Evolutionary conservation across 192 early-diverging fungal species (phyloP).

Genomic region (Entomortierella parvispora): DNA sequence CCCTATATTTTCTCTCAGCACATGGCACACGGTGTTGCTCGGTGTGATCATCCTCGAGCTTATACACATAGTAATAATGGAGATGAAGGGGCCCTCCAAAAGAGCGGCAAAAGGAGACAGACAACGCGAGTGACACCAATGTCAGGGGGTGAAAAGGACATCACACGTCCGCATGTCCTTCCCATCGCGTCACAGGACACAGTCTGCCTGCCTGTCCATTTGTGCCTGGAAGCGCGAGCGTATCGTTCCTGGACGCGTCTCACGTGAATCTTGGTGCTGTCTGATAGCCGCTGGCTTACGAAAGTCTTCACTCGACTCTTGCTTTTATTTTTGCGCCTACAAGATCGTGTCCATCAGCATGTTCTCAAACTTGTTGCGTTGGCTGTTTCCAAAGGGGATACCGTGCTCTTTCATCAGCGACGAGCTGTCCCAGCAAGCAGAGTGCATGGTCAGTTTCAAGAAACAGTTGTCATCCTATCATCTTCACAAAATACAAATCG

Average conservation of each 20-base stretch:
- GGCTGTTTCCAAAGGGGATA: conserved; percentile 32
- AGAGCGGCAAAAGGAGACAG: not conserved
- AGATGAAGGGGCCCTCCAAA: not conserved
- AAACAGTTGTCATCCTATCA: too few species aligned
- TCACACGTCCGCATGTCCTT: not conserved
- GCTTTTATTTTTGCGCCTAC: not conserved
- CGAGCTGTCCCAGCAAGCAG: conserved; percentile 3
- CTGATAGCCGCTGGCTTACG: too few species aligned
- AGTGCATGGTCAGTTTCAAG: too few species aligned
- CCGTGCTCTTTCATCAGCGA: conserved; percentile 23
- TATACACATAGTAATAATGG: not conserved
- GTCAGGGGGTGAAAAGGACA: conserved; percentile 1
- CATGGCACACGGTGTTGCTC: too few species aligned
- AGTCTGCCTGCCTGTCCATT: not conserved
- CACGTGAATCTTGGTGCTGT: too few species aligned
- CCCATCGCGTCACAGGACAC: not conserved
- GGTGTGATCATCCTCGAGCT: too few species aligned
- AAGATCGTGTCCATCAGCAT: conserved; percentile 32
- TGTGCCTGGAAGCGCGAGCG: conserved; percentile 1
- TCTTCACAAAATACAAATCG: too few species aligned
- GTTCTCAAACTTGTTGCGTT: conserved; percentile 46
- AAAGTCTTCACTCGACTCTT: not conserved
- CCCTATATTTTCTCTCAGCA: too few species aligned
- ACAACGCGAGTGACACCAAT: not conserved
- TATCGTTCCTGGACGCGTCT: not conserved